Conservation (phyloP, 2,329 filamentous ascomycete genomes). For the Metarhizium robertsii region DNA sequence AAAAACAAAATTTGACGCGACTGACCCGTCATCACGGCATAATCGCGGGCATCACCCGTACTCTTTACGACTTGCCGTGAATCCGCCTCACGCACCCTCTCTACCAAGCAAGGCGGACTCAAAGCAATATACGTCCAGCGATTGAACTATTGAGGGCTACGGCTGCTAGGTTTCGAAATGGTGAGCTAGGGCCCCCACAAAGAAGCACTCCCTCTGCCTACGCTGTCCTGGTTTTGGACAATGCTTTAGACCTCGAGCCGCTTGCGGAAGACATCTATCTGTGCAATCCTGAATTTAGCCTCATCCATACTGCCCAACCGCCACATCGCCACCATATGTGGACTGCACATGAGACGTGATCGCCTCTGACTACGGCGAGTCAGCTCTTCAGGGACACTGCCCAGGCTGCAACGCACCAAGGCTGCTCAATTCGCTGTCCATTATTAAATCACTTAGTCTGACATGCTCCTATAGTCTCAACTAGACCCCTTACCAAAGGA, state of each 20-base stretch:
- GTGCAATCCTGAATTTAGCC: background rate
- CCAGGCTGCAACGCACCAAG: background rate
- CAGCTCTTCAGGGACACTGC: background rate
- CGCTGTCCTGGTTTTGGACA: background rate
- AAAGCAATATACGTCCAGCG: background rate
- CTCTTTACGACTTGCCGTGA: too few species aligned
- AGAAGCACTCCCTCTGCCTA: background rate
- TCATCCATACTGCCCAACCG: background rate
- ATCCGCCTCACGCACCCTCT: background rate
- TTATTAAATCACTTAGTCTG: background rate
- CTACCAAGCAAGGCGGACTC: background rate
- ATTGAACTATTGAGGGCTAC: background rate
- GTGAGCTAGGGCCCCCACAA: background rate
- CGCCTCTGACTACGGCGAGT: background rate
- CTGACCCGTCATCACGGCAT: too few species aligned
- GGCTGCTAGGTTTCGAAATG: background rate
- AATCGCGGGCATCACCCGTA: too few species aligned
- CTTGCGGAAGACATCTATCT: background rate
- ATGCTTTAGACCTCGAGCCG: background rate
- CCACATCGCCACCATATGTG: background rate
- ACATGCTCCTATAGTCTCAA: slow-evolving; percentile 54
- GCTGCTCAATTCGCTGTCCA: background rate
- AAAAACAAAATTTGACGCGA: too few species aligned
- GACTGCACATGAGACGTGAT: background rate
- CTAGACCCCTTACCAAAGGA: slow-evolving; percentile 75